phyloP scores from a whole-genome alignment of 257 asterid genomes.

The Nicotiana benthamiana region DNA sequence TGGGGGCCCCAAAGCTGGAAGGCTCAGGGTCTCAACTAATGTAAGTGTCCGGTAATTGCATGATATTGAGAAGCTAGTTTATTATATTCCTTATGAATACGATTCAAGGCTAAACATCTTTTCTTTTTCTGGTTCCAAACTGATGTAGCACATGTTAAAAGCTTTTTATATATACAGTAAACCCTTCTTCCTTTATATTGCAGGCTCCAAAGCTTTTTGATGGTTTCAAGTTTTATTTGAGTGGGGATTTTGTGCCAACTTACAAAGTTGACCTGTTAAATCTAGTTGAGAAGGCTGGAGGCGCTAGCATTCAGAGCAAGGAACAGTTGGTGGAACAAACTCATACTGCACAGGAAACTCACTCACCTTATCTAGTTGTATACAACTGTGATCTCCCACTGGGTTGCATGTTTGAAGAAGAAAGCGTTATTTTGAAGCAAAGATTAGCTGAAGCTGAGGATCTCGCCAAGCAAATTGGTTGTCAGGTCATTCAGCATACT shows the following conservation, averaged over 20 bases:
- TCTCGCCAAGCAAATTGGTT: conserved; percentile 25
- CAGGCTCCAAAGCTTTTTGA: conserved; percentile 77
- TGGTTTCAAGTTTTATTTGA: conserved; percentile 47
- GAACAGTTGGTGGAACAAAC: conserved; percentile 26
- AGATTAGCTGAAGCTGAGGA: conserved; percentile 43
- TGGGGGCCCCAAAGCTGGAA: conserved; percentile 77
- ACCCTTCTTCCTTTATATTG: not conserved
- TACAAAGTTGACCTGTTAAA: conserved; percentile 56
- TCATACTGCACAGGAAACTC: conserved; percentile 2
- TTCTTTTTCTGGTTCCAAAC: not conserved
- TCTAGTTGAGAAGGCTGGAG: conserved; percentile 67
- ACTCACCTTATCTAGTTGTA: conserved; percentile 33
- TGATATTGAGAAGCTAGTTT: not conserved
- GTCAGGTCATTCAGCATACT: conserved; percentile 51
- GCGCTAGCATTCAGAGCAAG: conserved; percentile 29
- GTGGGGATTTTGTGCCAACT: conserved; percentile 52
- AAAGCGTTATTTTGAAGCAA: conserved; percentile 14
- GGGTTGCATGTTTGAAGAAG: conserved; percentile 29
- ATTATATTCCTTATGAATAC: not conserved
- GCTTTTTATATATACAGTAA: not conserved
- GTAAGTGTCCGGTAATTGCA: conserved; percentile 33
- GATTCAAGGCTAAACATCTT: not conserved
- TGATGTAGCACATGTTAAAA: not conserved
- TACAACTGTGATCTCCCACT: conserved; percentile 38
- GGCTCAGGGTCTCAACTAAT: conserved; percentile 42